phyloP scores from a whole-genome alignment of 257 asterid genomes.

The Primulina eburnea region DNA sequence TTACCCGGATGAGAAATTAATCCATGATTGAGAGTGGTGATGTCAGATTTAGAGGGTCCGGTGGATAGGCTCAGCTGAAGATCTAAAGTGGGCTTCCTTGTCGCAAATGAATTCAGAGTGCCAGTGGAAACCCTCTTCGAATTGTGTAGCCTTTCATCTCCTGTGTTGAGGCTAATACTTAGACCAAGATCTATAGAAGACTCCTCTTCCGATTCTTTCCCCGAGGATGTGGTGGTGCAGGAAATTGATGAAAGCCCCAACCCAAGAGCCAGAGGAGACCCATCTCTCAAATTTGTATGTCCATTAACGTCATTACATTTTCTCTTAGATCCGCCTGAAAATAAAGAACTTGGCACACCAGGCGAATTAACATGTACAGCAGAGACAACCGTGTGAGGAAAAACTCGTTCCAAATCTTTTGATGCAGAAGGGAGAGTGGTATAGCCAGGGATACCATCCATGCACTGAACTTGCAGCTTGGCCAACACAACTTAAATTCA shows the following conservation, averaged over 20 bases:
- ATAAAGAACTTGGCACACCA: conserved; percentile 23
- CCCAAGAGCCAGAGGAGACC: conserved; percentile 47
- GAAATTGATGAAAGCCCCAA: conserved; percentile 43
- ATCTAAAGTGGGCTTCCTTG: conserved; percentile 37
- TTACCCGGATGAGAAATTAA: conserved; percentile 26
- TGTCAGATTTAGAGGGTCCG: conserved; percentile 47
- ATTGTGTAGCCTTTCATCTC: conserved; percentile 19
- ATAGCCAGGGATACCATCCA: conserved; percentile 47
- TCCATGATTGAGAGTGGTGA: conserved; percentile 37
- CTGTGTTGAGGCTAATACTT: conserved; percentile 33
- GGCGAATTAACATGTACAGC: conserved; percentile 27
- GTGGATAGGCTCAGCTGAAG: conserved; percentile 60
- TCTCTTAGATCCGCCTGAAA: conserved; percentile 41
- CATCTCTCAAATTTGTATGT: conserved; percentile 32
- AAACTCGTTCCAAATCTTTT: conserved; percentile 28
- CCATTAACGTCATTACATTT: conserved; percentile 26
- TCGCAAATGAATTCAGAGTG: conserved; percentile 21
- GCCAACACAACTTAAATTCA: conserved; percentile 24
- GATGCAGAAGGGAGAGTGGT: conserved; percentile 29
- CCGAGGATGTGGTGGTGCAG: conserved; percentile 34
- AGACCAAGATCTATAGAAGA: conserved; percentile 45
- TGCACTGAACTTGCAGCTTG: conserved; percentile 32
- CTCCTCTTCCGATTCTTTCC: conserved; percentile 45
- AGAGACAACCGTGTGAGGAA: conserved; percentile 21
- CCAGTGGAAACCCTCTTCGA: conserved; percentile 24